Base-by-base conservation (phyloP, 805 yeast species). In the Nakazawaea ishiwadae region DNA sequence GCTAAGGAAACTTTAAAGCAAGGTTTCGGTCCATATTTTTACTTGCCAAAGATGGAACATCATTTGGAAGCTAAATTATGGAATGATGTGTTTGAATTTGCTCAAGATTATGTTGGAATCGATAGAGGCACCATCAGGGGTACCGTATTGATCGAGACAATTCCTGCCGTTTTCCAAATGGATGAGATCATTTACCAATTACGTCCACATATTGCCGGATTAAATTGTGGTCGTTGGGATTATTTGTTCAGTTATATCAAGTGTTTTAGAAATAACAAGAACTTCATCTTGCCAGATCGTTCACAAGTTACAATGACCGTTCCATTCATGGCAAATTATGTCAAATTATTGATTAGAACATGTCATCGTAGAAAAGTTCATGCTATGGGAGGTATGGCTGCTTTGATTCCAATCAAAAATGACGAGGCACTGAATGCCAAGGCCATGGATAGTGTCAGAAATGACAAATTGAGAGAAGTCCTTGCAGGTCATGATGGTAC, bases 361-460 rank as follows among this genome's bases (percentile, higher is more conserved):
- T 76, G 84, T 56, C 87, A 81, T 66, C 69, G 69, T 63, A 74
- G 88, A 52, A 82, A 81, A 48, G 86, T 81, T 33, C 85, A 80
- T 55, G 87, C 87, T 35, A 77, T 80, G 74, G 87, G 87, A 39
- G 87, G 87, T 44, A 80, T 80, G 87, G 86, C 86, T 45, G 87
- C 87, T 12, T 84, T 79, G 63, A 80, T 80, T 53, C 87, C 87
- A 34, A 79, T 80, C 67, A 80, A 80, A 69, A 67, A 69, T 42
- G 85, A 81, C 51, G 69, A 69, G 34, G 73, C 58, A 41, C 79
- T 82, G 51, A 80, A 80, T 68, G 67, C 65, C 58, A 65, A 65
- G 39, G 85, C 85, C 39, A 73, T 81, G 79, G 81, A 75, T 52
- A 79, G 79, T 48, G 87, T 80, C 43, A 73, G 76, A 52, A 73